Conservation (phyloP, 257 asterid species). For the Coffea canephora region DNA sequence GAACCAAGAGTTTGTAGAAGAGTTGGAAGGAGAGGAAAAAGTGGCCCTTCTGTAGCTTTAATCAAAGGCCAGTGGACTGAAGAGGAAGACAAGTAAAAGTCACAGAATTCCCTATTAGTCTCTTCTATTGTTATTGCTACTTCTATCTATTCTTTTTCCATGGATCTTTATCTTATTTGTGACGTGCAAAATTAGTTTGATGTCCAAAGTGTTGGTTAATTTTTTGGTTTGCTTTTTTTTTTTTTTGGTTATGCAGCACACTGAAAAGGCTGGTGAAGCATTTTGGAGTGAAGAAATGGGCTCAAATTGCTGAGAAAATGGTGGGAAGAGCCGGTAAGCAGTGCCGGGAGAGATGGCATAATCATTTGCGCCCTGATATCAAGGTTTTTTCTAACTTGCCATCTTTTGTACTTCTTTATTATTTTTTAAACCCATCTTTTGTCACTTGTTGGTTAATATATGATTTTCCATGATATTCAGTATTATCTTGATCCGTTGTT, state of each 20-base stretch:
- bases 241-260: constrained; percentile 31
- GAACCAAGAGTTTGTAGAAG: not conserved
- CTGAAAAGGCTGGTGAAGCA: constrained; percentile 41
- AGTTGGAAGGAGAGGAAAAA: constrained; percentile 19
- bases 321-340: constrained; percentile 78
- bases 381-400: constrained; percentile 35
- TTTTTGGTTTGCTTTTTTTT: constrained; percentile 1
- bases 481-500: not conserved
- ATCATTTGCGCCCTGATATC: constrained; percentile 71
- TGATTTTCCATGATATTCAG: not conserved
- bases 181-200: not conserved
- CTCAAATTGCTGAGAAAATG: constrained; percentile 54
- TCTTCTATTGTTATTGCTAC: not conserved
- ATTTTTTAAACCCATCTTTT: too few species aligned
- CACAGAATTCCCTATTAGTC: not conserved
- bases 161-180: not conserved
- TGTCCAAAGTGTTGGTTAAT: not conserved
- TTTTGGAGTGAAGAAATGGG: constrained; percentile 59
- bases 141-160: not conserved
- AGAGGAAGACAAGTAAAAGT: constrained; percentile 21
- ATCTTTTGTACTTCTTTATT: not conserved
- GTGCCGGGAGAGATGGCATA: constrained; percentile 82
- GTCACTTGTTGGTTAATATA: not conserved
- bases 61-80: constrained; percentile 66
- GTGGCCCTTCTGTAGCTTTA: constrained; percentile 26